Evolutionary conservation across 2,329 filamentous ascomycete genomes (phyloP).

Genomic region (Immersiporthe knoxdaviesiana): DNA sequence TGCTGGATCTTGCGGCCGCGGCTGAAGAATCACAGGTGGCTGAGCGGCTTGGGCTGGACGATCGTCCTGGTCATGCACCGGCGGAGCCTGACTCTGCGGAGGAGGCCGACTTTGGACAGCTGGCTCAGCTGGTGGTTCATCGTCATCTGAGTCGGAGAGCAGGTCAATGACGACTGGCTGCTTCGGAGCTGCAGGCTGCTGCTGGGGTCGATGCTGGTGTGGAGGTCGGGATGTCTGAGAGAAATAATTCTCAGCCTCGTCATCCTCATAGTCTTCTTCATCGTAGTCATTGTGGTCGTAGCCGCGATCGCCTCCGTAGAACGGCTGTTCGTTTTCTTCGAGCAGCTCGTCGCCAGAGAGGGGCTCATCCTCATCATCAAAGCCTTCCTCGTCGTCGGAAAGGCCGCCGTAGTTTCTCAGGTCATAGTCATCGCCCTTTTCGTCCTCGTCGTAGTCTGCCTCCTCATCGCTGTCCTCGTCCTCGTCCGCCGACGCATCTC

Average conservation of each 20-base stretch:
- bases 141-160: conserved; percentile 50
- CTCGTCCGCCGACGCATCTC: conserved; percentile 31
- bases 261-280: conserved; percentile 33
- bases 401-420: conserved; percentile 37
- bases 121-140: conserved; percentile 29
- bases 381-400: conserved; percentile 36
- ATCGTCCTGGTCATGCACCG: neutral
- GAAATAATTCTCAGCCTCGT: conserved; percentile 12
- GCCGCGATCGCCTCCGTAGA: conserved; percentile 29
- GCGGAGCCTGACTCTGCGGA: conserved; percentile 7
- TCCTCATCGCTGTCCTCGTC: conserved; percentile 34
- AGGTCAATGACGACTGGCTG: conserved; percentile 51
- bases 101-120: conserved; percentile 11
- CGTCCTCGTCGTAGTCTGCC: conserved; percentile 37
- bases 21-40: neutral
- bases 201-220: neutral
- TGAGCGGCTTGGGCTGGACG: neutral
- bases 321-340: conserved; percentile 31
- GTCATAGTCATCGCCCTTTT: conserved; percentile 38
- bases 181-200: conserved; percentile 32
- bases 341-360: conserved; percentile 29
- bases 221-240: conserved; percentile 6
- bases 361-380: conserved; percentile 25
- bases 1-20: neutral
- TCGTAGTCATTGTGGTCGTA: conserved; percentile 34